Conservation (phyloP, 148 eudicot genomes). For the Vaccinium corymbosum region DNA sequence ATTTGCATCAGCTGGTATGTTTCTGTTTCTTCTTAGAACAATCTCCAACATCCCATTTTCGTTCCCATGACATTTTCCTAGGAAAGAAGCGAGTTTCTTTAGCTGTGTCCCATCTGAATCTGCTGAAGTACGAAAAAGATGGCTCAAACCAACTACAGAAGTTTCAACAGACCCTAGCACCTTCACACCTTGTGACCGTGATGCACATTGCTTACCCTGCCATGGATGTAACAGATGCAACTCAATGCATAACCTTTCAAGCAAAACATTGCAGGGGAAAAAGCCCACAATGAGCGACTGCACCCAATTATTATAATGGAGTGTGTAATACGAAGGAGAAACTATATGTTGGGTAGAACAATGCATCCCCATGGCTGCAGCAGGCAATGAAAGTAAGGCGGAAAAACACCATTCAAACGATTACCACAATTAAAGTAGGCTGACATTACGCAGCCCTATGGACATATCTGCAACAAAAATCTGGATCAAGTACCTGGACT, state of each 20-base stretch:
- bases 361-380: background rate
- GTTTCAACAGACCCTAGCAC: slow-evolving; percentile 76
- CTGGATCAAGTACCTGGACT: slow-evolving; percentile 1
- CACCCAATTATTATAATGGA: background rate
- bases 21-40: slow-evolving; percentile 62
- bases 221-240: slow-evolving; percentile 9
- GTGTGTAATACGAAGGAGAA: background rate
- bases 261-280: background rate
- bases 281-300: background rate
- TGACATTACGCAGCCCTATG: background rate
- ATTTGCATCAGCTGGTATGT: slow-evolving; percentile 67
- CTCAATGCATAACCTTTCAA: background rate
- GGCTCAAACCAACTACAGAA: slow-evolving; percentile 81
- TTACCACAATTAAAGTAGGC: background rate
- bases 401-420: background rate
- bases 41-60: slow-evolving; percentile 53
- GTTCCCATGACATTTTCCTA: slow-evolving; percentile 49
- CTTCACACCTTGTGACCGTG: slow-evolving; percentile 29
- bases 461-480: background rate
- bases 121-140: slow-evolving; percentile 57
- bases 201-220: slow-evolving; percentile 37
- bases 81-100: slow-evolving; percentile 64
- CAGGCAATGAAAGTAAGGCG: background rate
- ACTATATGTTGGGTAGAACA: background rate
- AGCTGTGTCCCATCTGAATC: slow-evolving; percentile 71